Evolutionary conservation across 495 filamentous ascomycete genomes (phyloP).

Genomic region (Neurospora discreta): DNA sequence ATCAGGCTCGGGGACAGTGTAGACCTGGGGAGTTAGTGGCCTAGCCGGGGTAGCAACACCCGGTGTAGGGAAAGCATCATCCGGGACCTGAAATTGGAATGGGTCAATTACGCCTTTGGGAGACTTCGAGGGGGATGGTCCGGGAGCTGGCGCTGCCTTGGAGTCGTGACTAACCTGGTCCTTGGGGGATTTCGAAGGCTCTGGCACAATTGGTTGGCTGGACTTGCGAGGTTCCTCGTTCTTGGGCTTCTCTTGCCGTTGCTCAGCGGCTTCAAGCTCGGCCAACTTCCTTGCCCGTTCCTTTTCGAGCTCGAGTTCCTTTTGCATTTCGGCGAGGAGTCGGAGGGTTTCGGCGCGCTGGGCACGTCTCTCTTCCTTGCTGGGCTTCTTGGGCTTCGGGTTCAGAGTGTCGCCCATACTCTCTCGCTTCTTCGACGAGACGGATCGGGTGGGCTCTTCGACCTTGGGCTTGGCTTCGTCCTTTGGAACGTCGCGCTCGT

Average conservation of each 20-base stretch:
- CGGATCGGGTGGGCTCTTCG: background rate
- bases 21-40: constrained; percentile 28
- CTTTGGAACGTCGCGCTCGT: constrained; percentile 23
- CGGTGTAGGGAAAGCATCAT: constrained; percentile 37
- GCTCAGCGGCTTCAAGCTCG: constrained; percentile 3
- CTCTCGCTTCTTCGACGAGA: constrained; percentile 10
- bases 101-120: constrained; percentile 26
- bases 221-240: background rate
- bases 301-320: constrained; percentile 18
- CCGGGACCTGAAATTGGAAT: constrained; percentile 39
- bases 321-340: constrained; percentile 17
- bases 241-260: background rate
- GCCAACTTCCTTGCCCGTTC: constrained; percentile 9
- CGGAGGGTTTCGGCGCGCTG: constrained; percentile 16
- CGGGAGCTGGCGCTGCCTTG: constrained; percentile 2
- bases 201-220: background rate
- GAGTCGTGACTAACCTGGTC: constrained; percentile 9
- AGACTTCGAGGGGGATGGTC: constrained; percentile 8
- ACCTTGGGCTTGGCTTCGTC: constrained; percentile 11
- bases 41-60: constrained; percentile 20
- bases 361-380: constrained; percentile 13
- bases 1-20: constrained; percentile 35
- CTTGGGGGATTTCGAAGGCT: background rate
- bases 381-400: constrained; percentile 9
- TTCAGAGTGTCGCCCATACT: constrained; percentile 5